A percentile compares a stretch with the other conserved stretches of the same genome.
Conservation (phyloP, 2,329 filamentous ascomycete genomes). For the Monilinia fructicola region DNA sequence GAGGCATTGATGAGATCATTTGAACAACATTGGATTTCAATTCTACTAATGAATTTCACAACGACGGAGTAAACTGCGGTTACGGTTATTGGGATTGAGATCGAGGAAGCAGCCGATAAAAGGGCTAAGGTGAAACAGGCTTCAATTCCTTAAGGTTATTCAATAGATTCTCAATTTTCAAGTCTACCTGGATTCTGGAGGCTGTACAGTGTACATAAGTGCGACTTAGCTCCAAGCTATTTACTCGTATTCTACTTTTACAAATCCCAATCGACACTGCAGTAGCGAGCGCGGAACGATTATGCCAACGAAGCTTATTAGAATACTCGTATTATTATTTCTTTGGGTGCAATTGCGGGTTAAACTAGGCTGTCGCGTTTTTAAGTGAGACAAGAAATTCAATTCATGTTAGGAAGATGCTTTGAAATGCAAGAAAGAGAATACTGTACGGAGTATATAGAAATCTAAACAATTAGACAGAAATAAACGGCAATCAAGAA, state of each 20-base stretch:
- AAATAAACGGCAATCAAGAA: not conserved
- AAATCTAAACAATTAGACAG: not conserved
- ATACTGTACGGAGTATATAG: not conserved
- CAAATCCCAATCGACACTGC: not conserved
- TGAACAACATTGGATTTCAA: not conserved
- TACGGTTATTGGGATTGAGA: not conserved
- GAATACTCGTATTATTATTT: not conserved
- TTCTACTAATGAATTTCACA: not conserved
- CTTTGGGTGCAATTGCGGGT: not conserved
- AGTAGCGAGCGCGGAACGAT: too few species aligned
- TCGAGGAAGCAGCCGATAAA: not conserved
- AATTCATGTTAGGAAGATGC: not conserved
- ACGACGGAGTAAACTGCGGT: not conserved
- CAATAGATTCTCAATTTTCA: conserved; percentile 2
- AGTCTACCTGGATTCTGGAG: too few species aligned
- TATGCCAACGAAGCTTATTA: not conserved
- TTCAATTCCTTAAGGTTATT: not conserved
- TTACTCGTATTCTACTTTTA: not conserved
- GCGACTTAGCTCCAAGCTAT: conserved; percentile 9
- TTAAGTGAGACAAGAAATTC: not conserved
- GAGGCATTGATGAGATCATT: not conserved
- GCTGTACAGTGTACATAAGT: not conserved
- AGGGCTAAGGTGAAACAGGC: not conserved
- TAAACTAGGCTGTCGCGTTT: not conserved
- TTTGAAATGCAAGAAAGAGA: not conserved